Percentiles rank a stretch among this genome's conserved stretches.
Evolutionary conservation across 1,284 basidiomycete genomes (phyloP).

Genomic region (Apiotrichum laibachii): DNA sequence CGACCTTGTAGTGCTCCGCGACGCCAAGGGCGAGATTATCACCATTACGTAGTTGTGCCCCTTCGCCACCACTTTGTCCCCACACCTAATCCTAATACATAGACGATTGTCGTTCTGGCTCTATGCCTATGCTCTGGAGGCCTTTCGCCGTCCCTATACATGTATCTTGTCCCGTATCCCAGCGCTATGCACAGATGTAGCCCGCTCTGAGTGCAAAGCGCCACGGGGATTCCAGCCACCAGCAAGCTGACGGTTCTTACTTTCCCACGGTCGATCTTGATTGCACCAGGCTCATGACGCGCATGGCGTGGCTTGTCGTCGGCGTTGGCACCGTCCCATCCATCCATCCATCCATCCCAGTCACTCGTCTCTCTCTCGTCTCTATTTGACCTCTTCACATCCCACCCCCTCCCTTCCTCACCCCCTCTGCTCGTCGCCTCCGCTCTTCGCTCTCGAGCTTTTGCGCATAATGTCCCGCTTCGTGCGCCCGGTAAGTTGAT

Average conservation of each 20-base stretch:
- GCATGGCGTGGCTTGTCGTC: not conserved
- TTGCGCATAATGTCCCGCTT: constrained; percentile 56
- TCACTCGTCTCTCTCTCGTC: not conserved
- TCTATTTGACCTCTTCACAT: not conserved
- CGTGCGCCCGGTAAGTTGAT: constrained; percentile 54
- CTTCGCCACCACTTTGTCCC: no score
- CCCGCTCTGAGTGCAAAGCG: no score
- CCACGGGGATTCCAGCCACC: no score
- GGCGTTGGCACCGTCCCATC: not conserved
- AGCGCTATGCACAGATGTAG: no score
- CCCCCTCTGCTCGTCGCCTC: not conserved
- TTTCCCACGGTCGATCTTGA: constrained; percentile 51
- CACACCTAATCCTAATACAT: constrained; percentile 44
- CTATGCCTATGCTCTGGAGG: no score
- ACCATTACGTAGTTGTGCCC: constrained; percentile 65
- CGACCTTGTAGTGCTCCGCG: constrained; percentile 78
- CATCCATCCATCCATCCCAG: no score
- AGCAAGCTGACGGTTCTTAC: constrained; percentile 31
- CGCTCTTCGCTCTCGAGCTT: not conserved
- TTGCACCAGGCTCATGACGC: constrained; percentile 5
- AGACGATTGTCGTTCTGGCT: not conserved
- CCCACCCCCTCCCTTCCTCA: not conserved
- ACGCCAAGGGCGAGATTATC: constrained; percentile 74
- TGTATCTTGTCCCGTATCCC: no score
- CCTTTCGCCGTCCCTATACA: no score